Conservation (phyloP, 2,329 filamentous ascomycete genomes). For the Fusarium denticulatum region DNA sequence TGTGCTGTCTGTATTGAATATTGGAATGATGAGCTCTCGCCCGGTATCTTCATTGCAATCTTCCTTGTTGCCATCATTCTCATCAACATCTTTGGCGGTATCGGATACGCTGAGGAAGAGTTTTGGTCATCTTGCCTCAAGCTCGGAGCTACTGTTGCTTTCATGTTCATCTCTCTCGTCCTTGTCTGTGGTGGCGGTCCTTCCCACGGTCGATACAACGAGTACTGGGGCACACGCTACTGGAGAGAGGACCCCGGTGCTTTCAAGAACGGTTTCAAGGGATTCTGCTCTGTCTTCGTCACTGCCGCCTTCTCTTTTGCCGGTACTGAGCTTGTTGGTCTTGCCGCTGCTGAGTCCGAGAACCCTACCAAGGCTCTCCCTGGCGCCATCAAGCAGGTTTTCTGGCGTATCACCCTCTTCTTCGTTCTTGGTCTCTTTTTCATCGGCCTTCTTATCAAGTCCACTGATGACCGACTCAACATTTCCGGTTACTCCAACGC, state of each 20-base stretch:
- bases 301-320: slow-evolving; percentile 77
- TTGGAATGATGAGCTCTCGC: slow-evolving; percentile 59
- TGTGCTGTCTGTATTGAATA: slow-evolving; percentile 62
- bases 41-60: slow-evolving; percentile 64
- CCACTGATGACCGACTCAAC: slow-evolving; percentile 55
- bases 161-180: slow-evolving; percentile 69
- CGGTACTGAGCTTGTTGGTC: slow-evolving; percentile 74
- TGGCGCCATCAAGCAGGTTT: slow-evolving; percentile 80
- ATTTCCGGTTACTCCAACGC: slow-evolving; percentile 40
- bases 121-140: slow-evolving; percentile 66
- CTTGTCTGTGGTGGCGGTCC: slow-evolving; percentile 68
- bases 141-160: slow-evolving; percentile 65
- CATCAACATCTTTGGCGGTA: slow-evolving; percentile 66
- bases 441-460: slow-evolving; percentile 57
- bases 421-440: slow-evolving; percentile 61
- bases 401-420: slow-evolving; percentile 62
- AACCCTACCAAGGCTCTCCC: slow-evolving; percentile 78
- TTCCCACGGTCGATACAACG: slow-evolving; percentile 52
- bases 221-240: slow-evolving; percentile 55
- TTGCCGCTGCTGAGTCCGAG: slow-evolving; percentile 73
- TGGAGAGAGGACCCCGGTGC: slow-evolving; percentile 52
- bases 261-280: slow-evolving; percentile 77
- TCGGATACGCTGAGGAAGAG: slow-evolving; percentile 65
- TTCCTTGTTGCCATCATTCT: slow-evolving; percentile 61
- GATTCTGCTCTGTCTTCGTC: slow-evolving; percentile 75